Evolutionary conservation across 1,284 basidiomycete species (phyloP), one percentile per base, ranked within the genome.

Genomic region (Trametes versicolor): DNA sequence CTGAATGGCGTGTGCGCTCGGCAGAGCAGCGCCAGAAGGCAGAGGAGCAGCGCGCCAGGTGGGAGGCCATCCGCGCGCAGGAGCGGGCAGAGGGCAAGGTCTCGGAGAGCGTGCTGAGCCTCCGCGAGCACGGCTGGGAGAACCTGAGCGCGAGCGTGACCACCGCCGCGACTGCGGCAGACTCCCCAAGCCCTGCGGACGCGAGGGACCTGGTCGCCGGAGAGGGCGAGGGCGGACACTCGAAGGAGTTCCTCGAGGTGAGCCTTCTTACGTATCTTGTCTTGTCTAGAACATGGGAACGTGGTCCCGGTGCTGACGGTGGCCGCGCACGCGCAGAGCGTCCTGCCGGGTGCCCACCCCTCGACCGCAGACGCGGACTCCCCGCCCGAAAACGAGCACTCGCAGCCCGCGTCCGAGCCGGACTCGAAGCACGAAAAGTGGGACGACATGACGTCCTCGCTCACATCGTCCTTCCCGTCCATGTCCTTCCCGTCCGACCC

Each of bases 11-110:
- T 45, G 86, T 86, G 29, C 86, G 91, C 72, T 91, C 89, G 32
- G 88, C 91, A 37, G 85, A 88, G 65, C 90, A 90, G 49, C 88
- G 94, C 57, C 81, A 85, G 70, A 93, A 91, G 75, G 91, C 93
- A 9, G 89, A 92, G 77, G 84, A 82, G 64, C 88, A 90, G 73
- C 87, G 93, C n/a, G 83, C 85, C 50, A 80, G 84, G 63, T 92
- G 93, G 87, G 93, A 93, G 74, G 82, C 80, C 36, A 79, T 87
- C 78, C 71, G 79, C 74, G 80, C 74, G 69, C 82, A 78, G 62
- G 77, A 78, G 71, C 66, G 70, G 64, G 69, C 72, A 68, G 70
- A 74, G 60, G 69, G 63, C 41, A 72, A 71, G 63, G 75, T 75
- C 58, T 70, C 74, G 9, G 63, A 65, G 47, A 69, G 68, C 59